Evolutionary conservation across 2,329 filamentous ascomycete species (phyloP).

Genomic region (Zalaria obscura): DNA sequence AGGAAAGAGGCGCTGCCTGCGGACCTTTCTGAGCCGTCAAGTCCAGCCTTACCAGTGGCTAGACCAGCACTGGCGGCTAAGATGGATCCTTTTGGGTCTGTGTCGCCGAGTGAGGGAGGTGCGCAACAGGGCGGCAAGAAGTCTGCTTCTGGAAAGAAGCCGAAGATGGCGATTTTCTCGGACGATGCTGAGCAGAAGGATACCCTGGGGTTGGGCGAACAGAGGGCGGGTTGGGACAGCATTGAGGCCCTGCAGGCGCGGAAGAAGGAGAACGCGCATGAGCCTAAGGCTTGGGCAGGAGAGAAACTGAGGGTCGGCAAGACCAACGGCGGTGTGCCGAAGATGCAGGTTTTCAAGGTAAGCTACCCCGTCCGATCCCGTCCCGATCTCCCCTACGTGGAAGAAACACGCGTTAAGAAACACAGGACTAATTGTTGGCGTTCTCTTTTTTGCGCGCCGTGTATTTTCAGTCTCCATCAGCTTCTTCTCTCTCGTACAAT

Average conservation of each 20-base stretch:
- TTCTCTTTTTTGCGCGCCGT: constrained; percentile 1
- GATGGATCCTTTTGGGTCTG: constrained; percentile 61
- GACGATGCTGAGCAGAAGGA: constrained; percentile 41
- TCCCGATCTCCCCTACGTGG: constrained; percentile 20
- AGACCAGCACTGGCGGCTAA: constrained; percentile 77
- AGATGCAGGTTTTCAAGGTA: constrained; percentile 95
- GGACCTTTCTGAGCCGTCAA: constrained; percentile 53
- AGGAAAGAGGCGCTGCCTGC: constrained; percentile 55
- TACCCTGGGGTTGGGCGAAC: constrained; percentile 19
- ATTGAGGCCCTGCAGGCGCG: constrained; percentile 77
- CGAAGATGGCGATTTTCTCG: constrained; percentile 74
- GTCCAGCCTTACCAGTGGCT: constrained; percentile 72
- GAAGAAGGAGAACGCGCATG: constrained; percentile 84
- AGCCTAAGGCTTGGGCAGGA: constrained; percentile 80
- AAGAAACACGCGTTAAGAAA: constrained; percentile 64
- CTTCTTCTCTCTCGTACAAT: constrained; percentile 4
- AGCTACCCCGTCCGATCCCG: no score
- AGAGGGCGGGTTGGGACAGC: constrained; percentile 62
- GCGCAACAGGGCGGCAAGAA: constrained; percentile 46
- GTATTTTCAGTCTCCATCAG: constrained; percentile 6
- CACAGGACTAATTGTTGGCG: constrained; percentile 67
- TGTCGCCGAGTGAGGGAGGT: constrained; percentile 38
- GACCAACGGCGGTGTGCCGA: constrained; percentile 60
- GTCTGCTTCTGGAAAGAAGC: constrained; percentile 39
- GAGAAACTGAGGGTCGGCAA: constrained; percentile 81